phyloP scores from a whole-genome alignment of 208 protist species.

The Acanthamoeba castellanii region DNA sequence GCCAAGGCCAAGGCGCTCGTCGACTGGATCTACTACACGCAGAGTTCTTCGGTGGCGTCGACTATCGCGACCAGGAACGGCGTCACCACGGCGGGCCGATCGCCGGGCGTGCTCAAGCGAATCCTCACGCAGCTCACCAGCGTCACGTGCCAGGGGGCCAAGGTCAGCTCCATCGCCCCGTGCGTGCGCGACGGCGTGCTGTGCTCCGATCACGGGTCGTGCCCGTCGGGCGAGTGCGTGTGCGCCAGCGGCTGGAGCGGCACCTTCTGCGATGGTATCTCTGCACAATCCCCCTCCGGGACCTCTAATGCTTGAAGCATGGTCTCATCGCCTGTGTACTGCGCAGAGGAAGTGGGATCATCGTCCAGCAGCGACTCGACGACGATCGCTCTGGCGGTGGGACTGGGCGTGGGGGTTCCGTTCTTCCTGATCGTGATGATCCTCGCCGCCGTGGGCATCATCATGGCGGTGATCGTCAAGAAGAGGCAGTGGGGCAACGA shows the following conservation, averaged over 20 bases:
- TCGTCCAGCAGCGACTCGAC: neutral
- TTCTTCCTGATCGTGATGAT: neutral
- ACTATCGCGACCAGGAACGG: neutral
- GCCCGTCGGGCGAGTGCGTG: neutral
- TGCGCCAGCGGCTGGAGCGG: neutral
- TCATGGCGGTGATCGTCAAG: neutral
- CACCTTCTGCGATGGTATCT: neutral
- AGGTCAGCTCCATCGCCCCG: neutral
- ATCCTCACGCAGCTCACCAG: slow-evolving; percentile 37
- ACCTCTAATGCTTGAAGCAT: no score
- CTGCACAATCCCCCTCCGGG: neutral
- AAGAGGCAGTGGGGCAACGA: neutral
- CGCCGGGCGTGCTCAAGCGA: neutral
- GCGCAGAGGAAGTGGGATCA: no score
- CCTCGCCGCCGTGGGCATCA: neutral
- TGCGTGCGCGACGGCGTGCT: neutral
- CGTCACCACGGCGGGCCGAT: neutral
- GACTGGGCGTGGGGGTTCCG: neutral
- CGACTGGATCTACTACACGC: neutral
- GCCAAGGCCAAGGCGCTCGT: neutral
- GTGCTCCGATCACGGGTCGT: neutral
- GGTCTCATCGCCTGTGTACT: no score
- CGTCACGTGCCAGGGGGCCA: neutral
- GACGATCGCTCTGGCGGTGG: neutral
- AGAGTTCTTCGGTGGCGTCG: neutral